phyloP scores from a whole-genome alignment of 2,329 filamentous ascomycete species.

The Ophiostoma sp. region DNA sequence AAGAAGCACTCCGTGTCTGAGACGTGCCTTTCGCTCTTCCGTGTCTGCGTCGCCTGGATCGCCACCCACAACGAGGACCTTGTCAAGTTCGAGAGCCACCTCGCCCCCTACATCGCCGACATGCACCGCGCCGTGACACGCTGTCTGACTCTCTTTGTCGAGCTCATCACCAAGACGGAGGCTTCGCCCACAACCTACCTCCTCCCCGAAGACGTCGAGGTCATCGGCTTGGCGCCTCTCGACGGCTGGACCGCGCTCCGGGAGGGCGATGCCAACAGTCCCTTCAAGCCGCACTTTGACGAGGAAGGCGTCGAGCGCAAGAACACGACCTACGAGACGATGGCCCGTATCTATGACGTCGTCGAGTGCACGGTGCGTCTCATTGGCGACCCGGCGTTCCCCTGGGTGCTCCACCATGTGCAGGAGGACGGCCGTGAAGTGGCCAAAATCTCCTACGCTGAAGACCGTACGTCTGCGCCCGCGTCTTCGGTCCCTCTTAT shows the following conservation, averaged over 20 bases:
- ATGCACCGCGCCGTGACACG: constrained; percentile 50
- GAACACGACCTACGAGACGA: constrained; percentile 24
- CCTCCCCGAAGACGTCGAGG: constrained; percentile 52
- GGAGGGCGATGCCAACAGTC: background rate
- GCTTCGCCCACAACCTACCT: constrained; percentile 49
- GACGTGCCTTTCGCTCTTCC: constrained; percentile 52
- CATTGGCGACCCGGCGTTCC: constrained; percentile 26
- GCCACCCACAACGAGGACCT: constrained; percentile 49
- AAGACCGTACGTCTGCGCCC: constrained; percentile 12
- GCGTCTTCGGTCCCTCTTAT: background rate
- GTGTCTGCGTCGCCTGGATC: constrained; percentile 57
- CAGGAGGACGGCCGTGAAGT: constrained; percentile 23
- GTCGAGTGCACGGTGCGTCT: constrained; percentile 31
- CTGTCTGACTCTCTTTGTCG: constrained; percentile 51
- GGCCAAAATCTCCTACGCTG: constrained; percentile 25
- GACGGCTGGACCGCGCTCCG: constrained; percentile 31
- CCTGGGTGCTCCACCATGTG: constrained; percentile 24
- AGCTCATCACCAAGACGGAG: constrained; percentile 44
- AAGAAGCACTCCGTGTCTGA: constrained; percentile 37
- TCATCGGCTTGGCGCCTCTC: constrained; percentile 47
- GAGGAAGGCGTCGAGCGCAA: constrained; percentile 27
- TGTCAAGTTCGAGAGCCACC: constrained; percentile 46
- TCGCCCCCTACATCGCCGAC: constrained; percentile 48
- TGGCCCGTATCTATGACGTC: constrained; percentile 32
- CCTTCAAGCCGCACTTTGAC: constrained; percentile 29